phyloP scores from a whole-genome alignment of 2,329 filamentous ascomycete genomes.

The Colletotrichum sp. region DNA sequence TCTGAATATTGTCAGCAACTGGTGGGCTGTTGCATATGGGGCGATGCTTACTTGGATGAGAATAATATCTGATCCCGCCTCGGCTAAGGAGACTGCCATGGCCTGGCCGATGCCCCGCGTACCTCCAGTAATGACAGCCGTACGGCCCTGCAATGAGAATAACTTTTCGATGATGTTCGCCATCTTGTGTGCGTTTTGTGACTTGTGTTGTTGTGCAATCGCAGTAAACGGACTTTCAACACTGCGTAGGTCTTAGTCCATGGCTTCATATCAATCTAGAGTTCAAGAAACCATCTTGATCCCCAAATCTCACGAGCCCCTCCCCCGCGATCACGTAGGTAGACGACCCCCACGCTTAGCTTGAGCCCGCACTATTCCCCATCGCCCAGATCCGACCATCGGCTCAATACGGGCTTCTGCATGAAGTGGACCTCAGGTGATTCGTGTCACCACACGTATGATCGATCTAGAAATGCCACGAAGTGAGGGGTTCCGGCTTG shows the following conservation, averaged over 20 bases:
- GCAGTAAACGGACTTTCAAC: background rate
- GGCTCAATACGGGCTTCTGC: background rate
- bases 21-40: too few species aligned
- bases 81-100: constrained; percentile 25
- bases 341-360: background rate
- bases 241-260: background rate
- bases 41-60: constrained; percentile 11
- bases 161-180: constrained; percentile 20
- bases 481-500: background rate
- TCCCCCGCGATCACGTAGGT: background rate
- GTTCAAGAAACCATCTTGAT: background rate
- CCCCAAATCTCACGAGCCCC: background rate
- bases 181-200: background rate
- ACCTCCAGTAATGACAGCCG: constrained; percentile 25
- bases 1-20: background rate
- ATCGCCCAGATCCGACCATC: background rate
- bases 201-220: background rate
- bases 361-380: background rate
- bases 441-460: background rate
- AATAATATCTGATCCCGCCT: constrained; percentile 24
- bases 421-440: background rate
- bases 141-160: constrained; percentile 23
- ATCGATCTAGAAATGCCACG: background rate
- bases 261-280: background rate
- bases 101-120: constrained; percentile 27